A percentile compares a stretch with the other conserved stretches of the same genome.
Conservation (phyloP, 2,329 filamentous ascomycete species). For the Rutstroemia sp. region DNA sequence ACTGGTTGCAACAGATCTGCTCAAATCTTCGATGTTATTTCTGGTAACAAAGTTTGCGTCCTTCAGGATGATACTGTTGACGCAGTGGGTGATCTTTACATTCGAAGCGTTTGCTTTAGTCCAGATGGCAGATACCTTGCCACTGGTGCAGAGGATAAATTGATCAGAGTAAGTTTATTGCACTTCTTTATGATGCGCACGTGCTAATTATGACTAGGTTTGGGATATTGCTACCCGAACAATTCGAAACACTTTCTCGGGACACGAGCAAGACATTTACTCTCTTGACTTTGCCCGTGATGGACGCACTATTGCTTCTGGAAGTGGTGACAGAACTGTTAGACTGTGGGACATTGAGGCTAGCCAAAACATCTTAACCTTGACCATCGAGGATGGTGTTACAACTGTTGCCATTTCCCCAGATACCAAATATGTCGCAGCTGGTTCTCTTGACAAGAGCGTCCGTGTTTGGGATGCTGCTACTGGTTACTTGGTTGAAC, state of each 20-base stretch:
- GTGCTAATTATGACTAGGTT: slow-evolving; percentile 48
- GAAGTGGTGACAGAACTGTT: slow-evolving; percentile 89
- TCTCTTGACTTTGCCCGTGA: slow-evolving; percentile 92
- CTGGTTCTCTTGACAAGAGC: slow-evolving; percentile 93
- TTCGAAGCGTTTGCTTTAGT: slow-evolving; percentile 96
- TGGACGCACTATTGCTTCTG: slow-evolving; percentile 88
- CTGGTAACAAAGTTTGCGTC: slow-evolving; percentile 80
- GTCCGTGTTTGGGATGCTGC: slow-evolving; percentile 94
- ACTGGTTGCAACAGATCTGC: slow-evolving; percentile 98
- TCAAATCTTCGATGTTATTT: slow-evolving; percentile 94
- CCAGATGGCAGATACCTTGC: slow-evolving; percentile 90
- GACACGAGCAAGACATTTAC: slow-evolving; percentile 98
- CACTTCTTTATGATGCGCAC: slow-evolving; percentile 1
- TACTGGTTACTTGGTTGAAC: slow-evolving; percentile 78
- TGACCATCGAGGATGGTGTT: slow-evolving; percentile 93
- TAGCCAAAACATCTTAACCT: slow-evolving; percentile 71
- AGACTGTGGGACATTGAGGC: slow-evolving; percentile 93
- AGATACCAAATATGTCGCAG: slow-evolving; percentile 87
- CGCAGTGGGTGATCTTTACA: slow-evolving; percentile 88
- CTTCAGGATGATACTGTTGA: slow-evolving; percentile 85
- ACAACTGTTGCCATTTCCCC: slow-evolving; percentile 97
- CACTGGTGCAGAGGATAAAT: slow-evolving; percentile 94
- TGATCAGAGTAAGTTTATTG: slow-evolving; percentile 70
- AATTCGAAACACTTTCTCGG: slow-evolving; percentile 90
- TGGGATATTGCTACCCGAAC: slow-evolving; percentile 84